Evolutionary conservation across 202 grass and related monocot species (phyloP), one percentile per base, ranked within the genome.

Genomic region (Brachypodium distachyon): DNA sequence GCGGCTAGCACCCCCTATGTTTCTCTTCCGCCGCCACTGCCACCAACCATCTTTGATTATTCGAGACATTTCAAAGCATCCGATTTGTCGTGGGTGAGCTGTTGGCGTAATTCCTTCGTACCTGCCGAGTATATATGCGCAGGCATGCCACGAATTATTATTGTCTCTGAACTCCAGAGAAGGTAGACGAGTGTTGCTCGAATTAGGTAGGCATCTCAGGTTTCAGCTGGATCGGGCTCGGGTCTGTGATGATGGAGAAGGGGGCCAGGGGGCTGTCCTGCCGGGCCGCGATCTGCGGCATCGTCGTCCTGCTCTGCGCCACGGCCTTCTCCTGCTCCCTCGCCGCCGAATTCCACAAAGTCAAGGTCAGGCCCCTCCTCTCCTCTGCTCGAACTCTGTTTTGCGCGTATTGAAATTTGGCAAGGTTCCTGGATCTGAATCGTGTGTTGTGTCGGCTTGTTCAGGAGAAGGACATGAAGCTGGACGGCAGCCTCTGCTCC

Each of bases 401-500:
- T 22, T 4, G 19, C n/a, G 49, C 43, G 38, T 26, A 29, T 42
- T 4, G 43, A 13, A n/a, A 12, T 65, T 53, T 37, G 19, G 42
- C 61, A 7, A 55, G 19, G 8, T 55, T 84, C 39, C 13, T 32
- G 59, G 75, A 86, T 85, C 79, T 91, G 74, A 87, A 26, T 47
- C 14, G 26, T 16, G 0, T 28, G 32, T 8, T n/a, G 7, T 34
- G 46, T 55, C 25, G 43, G 38, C 26, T 33, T 25, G 25, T 29
- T 68, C 85, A 97, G 94, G 86, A 39, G 17, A 73, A 78, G 82
- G 83, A 90, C 71, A 81, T 98, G 87, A 98, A 90, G 54, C 17
- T 98, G 25, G 96, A 98, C 40, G 96, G 96, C 32, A 92, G 85
- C 76, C 89, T 95, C 22, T 98, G 96, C 88, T 98, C 87, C 63